Conservation (phyloP, 1,284 basidiomycete species). For the Cutaneotrichosporon sp. region DNA sequence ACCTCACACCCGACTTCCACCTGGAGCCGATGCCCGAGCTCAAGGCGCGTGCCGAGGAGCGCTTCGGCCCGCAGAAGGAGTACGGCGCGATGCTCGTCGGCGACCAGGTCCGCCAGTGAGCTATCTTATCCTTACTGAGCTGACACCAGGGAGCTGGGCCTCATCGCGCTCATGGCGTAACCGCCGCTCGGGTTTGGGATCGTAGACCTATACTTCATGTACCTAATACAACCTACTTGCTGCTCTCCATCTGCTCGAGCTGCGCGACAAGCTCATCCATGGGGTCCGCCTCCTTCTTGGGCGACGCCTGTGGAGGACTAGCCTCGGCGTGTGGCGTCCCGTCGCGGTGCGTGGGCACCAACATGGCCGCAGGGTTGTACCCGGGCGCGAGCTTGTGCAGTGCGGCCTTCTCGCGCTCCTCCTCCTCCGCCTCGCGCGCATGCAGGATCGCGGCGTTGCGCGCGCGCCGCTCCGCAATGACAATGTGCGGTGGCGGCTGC, state of each 20-base stretch:
- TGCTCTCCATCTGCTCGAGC: conserved; percentile 65
- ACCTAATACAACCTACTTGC: conserved; percentile 11
- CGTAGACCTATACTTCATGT: conserved; percentile 8
- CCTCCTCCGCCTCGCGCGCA: conserved; percentile 72
- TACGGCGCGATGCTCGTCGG: conserved; percentile 83
- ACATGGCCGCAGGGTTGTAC: conserved; percentile 48
- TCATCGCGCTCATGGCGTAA: conserved; percentile 70
- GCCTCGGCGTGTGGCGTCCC: background rate
- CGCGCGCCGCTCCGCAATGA: conserved; percentile 65
- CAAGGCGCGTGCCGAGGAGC: conserved; percentile 48
- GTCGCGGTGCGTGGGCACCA: conserved; percentile 33
- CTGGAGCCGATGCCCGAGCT: conserved; percentile 66
- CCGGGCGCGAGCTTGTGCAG: conserved; percentile 50
- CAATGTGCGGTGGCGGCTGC: conserved; percentile 67
- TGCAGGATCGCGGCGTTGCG: conserved; percentile 69
- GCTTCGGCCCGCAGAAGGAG: conserved; percentile 52
- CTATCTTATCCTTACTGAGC: background rate
- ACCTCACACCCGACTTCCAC: conserved; percentile 79
- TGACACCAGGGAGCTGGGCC: conserved; percentile 67
- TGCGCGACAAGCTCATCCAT: conserved; percentile 81
- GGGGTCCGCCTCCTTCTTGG: conserved; percentile 56
- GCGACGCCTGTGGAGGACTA: background rate
- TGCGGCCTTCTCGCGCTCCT: conserved; percentile 60
- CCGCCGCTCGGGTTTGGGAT: conserved; percentile 1
- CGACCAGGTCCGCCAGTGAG: conserved; percentile 78